A percentile compares a stretch with the other conserved stretches of the same genome.
phyloP scores from a whole-genome alignment of 1,284 basidiomycete genomes.

The Pseudozyma pruni region DNA sequence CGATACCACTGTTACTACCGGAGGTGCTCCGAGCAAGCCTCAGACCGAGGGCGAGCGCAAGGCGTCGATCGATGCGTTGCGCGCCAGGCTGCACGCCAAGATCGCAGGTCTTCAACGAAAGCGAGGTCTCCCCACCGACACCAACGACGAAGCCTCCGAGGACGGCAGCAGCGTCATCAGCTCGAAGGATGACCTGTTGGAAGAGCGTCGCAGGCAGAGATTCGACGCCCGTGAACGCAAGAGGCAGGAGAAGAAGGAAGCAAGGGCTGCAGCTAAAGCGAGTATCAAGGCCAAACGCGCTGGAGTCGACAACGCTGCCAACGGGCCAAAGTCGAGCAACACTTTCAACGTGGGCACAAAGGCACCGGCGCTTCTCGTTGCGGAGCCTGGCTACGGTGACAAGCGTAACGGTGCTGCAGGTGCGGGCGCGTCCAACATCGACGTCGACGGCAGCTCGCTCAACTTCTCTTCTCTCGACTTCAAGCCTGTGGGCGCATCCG shows the following conservation, averaged over 20 bases:
- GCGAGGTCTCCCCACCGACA: constrained; percentile 36
- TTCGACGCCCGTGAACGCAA: constrained; percentile 63
- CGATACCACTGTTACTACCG: constrained; percentile 5
- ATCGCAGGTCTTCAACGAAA: constrained; percentile 58
- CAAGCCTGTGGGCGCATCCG: constrained; percentile 33
- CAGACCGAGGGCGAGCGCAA: constrained; percentile 52
- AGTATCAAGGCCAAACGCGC: constrained; percentile 37
- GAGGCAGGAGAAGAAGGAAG: constrained; percentile 59
- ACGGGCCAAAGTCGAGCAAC: constrained; percentile 24
- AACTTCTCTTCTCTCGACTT: constrained; percentile 56
- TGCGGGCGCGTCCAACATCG: constrained; percentile 20
- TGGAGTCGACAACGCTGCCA: constrained; percentile 22
- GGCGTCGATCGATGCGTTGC: constrained; percentile 53
- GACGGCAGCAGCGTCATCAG: constrained; percentile 47
- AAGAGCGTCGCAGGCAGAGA: constrained; percentile 60
- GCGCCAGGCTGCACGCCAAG: constrained; percentile 60
- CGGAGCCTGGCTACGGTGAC: constrained; percentile 39
- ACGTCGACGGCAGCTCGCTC: constrained; percentile 39
- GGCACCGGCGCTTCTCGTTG: constrained; percentile 55
- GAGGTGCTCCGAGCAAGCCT: constrained; percentile 15
- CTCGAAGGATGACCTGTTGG: constrained; percentile 61
- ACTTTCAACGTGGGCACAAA: constrained; percentile 33
- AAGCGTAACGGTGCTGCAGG: constrained; percentile 24
- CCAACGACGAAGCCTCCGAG: constrained; percentile 28
- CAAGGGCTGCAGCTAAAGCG: constrained; percentile 31